phyloP scores from a whole-genome alignment of 371 early-diverging fungal genomes.

The Haplosporangium sp. region DNA sequence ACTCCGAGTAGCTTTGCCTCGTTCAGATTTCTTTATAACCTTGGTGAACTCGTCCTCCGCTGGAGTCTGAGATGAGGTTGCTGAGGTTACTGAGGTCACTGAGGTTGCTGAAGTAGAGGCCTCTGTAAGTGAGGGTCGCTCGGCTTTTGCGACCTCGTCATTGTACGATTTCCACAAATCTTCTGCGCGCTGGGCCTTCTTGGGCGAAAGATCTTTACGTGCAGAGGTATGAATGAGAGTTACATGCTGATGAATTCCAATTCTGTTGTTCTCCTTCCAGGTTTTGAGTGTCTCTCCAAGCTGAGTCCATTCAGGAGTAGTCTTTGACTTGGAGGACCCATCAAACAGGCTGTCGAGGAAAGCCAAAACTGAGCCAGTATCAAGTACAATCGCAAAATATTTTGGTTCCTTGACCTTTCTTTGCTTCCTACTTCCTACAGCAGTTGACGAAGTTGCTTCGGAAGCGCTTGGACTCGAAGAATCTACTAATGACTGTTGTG shows the following conservation, averaged over 20 bases:
- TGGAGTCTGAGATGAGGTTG: not conserved
- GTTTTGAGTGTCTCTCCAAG: constrained; percentile 11
- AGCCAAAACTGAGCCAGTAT: constrained; percentile 21
- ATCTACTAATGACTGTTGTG: not conserved
- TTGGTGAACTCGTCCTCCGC: not conserved
- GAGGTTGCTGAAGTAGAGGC: not conserved
- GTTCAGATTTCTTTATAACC: constrained; percentile 6
- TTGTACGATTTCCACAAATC: constrained; percentile 34
- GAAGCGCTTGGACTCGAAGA: not conserved
- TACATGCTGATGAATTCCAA: constrained; percentile 54
- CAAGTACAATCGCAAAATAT: constrained; percentile 58
- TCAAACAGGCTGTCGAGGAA: constrained; percentile 47
- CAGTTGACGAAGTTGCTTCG: not conserved
- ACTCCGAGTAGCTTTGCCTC: not conserved
- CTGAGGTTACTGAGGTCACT: not conserved
- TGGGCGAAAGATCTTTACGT: constrained; percentile 8
- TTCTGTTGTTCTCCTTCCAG: constrained; percentile 38
- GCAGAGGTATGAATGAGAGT: constrained; percentile 59
- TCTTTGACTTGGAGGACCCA: constrained; percentile 7
- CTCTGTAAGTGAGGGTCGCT: not conserved
- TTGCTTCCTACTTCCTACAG: not conserved
- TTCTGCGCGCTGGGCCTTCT: constrained; percentile 24
- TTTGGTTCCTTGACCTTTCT: constrained; percentile 36
- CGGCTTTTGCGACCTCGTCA: constrained; percentile 15
- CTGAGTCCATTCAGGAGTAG: constrained; percentile 3